Base-by-base conservation (phyloP, 1,139 yeast species). In the Protomyces inouyei region DNA sequence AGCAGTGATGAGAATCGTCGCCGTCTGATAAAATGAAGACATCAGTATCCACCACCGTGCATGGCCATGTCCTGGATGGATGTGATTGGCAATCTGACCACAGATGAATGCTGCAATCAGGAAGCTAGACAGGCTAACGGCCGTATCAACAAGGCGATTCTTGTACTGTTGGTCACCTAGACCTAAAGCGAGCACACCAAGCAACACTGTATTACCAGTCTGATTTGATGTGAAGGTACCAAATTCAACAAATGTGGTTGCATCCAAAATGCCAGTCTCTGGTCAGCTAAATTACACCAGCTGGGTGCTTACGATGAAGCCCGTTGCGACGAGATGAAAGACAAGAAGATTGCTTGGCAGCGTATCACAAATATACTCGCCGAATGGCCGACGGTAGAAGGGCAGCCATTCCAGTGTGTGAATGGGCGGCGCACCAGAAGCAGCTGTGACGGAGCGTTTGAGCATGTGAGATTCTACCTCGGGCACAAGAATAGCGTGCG, bases 221-320 rank as follows among this genome's bases (percentile, higher is more conserved):
- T 57, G 61, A 25, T 57, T 57, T 28, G 61, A 57, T 36, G 61
- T 51, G 25, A 57, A 57, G 5, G 61, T 57, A 46, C 61, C 61
- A 37, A 36, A 57, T 14, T 48, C 61, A 18, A 54, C 61, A 37
- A 48, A 57, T 54, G 61, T 52, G n/a, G 61, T 57, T 14, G 61
- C 61, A 37, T 60, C 57, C 25, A 60, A 21, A 8, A 60, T 21
- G 35, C 57, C 64, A 28, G 57, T 60, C 54, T 51, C 35, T 21
- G 5, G 14, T 51, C n/a, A 51, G 36, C 38, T 10, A 43, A n/a
- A 9, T 5, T 5, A 18, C 21, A 23, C 8, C 9, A 28, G 35
- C 10, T 10, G n/a, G 35, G 9, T 10, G 10, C 38, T 21, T 21
- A 35, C 38, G 36, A 60, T 60, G 53, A 60, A 60, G 53, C 64